Percentiles rank a stretch among this genome's conserved stretches.
Evolutionary conservation across 2,329 filamentous ascomycete species (phyloP).

Genomic region (Fusarium sambucinum): DNA sequence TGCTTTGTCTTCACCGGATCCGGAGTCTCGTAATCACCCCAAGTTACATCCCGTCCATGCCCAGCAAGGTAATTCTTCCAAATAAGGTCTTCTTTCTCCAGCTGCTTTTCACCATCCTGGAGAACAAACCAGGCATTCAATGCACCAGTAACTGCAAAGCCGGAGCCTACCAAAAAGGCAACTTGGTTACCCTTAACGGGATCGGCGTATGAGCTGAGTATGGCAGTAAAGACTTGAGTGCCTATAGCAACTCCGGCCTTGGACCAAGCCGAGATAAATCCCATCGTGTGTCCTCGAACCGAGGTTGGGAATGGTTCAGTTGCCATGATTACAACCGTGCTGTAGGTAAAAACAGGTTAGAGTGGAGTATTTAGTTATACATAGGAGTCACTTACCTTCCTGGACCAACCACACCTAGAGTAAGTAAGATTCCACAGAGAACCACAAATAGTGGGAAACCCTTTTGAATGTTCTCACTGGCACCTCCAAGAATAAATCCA

Average conservation of each 20-base stretch:
- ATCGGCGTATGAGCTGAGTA: conserved; percentile 3
- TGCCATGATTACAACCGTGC: conserved; percentile 7
- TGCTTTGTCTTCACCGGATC: neutral
- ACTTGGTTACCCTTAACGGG: conserved; percentile 10
- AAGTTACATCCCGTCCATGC: conserved; percentile 4
- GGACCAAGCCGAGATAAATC: conserved; percentile 8
- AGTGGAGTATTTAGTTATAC: too few species aligned
- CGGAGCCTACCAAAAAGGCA: neutral
- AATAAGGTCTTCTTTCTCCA: conserved; percentile 14
- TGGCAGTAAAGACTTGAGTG: conserved; percentile 10
- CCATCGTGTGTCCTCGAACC: neutral
- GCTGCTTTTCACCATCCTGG: conserved; percentile 1
- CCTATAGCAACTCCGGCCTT: conserved; percentile 17
- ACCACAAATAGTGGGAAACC: neutral
- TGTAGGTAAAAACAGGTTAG: neutral
- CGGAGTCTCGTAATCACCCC: conserved; percentile 1
- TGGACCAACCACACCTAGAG: conserved; percentile 8
- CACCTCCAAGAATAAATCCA: neutral
- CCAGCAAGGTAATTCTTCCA: neutral
- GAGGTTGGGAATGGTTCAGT: conserved; percentile 21
- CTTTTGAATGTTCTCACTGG: neutral
- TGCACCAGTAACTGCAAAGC: neutral
- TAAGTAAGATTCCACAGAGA: conserved; percentile 4
- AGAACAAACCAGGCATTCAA: conserved; percentile 16
- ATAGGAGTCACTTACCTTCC: conserved; percentile 2